Conservation (phyloP, 1,139 yeast species). For the Candida mesenterica region DNA sequence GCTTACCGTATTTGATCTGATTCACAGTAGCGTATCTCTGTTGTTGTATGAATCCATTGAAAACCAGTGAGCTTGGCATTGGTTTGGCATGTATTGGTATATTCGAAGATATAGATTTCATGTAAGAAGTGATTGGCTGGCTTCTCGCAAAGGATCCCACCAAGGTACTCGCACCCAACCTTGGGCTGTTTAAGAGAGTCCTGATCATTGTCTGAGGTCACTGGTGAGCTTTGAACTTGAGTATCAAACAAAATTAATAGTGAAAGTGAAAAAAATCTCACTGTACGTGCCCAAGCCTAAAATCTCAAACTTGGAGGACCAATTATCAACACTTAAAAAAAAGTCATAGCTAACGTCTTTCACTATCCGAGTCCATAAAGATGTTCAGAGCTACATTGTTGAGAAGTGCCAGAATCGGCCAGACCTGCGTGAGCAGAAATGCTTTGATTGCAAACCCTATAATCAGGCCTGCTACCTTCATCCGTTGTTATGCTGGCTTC, state of each 20-base stretch:
- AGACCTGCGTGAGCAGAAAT: constrained; percentile 10
- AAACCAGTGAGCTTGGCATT: constrained; percentile 12
- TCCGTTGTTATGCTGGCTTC: constrained; percentile 58
- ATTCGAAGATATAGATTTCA: constrained; percentile 10
- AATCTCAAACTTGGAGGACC: background rate
- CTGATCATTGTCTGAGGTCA: too few species aligned
- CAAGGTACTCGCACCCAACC: constrained; percentile 5
- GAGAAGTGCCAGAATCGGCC: constrained; percentile 28
- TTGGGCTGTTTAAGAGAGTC: constrained; percentile 12
- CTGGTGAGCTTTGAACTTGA: too few species aligned
- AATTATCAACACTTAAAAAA: constrained; percentile 10
- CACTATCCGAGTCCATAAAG: too few species aligned
- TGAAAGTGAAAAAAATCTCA: too few species aligned
- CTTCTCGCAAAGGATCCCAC: constrained; percentile 1
- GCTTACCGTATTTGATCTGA: constrained; percentile 67
- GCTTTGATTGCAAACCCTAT: constrained; percentile 13
- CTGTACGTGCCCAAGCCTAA: too few species aligned
- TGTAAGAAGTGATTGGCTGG: constrained; percentile 10
- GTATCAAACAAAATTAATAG: too few species aligned
- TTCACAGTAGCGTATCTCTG: constrained; percentile 63
- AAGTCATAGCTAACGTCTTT: background rate
- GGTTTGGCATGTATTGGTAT: constrained; percentile 2
- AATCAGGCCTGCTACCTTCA: constrained; percentile 14
- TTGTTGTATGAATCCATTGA: constrained; percentile 12
- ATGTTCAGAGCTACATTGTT: constrained; percentile 36